Conservation (phyloP, 1,284 basidiomycete genomes). For the Coniophora puteana region DNA sequence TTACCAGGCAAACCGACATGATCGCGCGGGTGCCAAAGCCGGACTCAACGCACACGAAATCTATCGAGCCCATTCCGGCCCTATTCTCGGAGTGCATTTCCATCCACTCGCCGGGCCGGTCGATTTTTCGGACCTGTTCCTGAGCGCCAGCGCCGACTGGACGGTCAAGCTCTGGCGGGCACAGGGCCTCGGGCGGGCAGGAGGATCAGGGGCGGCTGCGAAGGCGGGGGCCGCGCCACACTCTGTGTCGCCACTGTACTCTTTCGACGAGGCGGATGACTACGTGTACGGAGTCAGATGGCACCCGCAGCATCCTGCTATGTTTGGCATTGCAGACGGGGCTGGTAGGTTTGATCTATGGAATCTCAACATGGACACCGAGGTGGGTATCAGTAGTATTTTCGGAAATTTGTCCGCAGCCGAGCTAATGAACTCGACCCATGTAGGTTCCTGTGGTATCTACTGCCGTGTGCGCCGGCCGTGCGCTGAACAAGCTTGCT, state of each 20-base stretch:
- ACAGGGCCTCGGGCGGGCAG: slow-evolving; percentile 61
- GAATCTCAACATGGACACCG: slow-evolving; percentile 93
- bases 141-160: slow-evolving; percentile 93
- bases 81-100: slow-evolving; percentile 92
- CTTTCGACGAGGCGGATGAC: slow-evolving; percentile 95
- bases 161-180: slow-evolving; percentile 93
- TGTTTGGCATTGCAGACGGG: slow-evolving; percentile 94
- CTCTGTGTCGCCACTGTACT: slow-evolving; percentile 72
- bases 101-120: slow-evolving; percentile 89
- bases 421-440: not conserved
- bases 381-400: slow-evolving; percentile 48
- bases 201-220: slow-evolving; percentile 15
- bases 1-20: slow-evolving; percentile 94
- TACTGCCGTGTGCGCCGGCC: slow-evolving; percentile 65
- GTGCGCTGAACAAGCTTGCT: slow-evolving; percentile 91
- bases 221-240: slow-evolving; percentile 46
- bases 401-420: slow-evolving; percentile 2
- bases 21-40: slow-evolving; percentile 94
- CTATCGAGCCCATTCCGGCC: slow-evolving; percentile 90
- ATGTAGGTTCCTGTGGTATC: slow-evolving; percentile 76
- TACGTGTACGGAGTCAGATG: slow-evolving; percentile 99
- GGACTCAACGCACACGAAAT: slow-evolving; percentile 90
- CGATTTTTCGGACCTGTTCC: slow-evolving; percentile 93
- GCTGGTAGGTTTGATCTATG: slow-evolving; percentile 94
- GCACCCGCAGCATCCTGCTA: slow-evolving; percentile 92